Percentiles rank a stretch among this genome's conserved stretches.
phyloP scores from a whole-genome alignment of 2,329 filamentous ascomycete genomes.

The Xylariaceae sp. region DNA sequence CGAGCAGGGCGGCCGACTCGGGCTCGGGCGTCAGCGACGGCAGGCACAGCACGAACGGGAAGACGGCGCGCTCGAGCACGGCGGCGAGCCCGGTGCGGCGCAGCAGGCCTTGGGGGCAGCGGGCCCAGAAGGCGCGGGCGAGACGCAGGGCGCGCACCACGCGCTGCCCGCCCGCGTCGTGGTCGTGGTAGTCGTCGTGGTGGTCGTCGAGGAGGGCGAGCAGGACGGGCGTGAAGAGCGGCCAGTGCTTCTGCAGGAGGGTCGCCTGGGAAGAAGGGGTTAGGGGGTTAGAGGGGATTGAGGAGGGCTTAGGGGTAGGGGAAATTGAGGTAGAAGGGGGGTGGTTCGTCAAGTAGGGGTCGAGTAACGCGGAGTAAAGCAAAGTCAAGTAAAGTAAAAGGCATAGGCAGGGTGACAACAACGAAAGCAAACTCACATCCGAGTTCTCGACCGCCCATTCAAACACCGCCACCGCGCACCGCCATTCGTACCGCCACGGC shows the following conservation, averaged over 20 bases:
- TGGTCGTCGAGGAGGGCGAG: slow-evolving; percentile 60
- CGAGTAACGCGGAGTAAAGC: neutral
- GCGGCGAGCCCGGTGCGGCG: slow-evolving; percentile 55
- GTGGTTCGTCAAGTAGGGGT: neutral
- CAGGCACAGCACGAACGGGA: slow-evolving; percentile 67
- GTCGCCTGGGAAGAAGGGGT: slow-evolving; percentile 3
- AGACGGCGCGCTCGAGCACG: slow-evolving; percentile 61
- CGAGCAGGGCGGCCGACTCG: slow-evolving; percentile 59
- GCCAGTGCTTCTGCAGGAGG: slow-evolving; percentile 53
- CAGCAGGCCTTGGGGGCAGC: slow-evolving; percentile 46
- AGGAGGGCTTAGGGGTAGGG: no score
- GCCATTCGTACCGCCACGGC: slow-evolving; percentile 53
- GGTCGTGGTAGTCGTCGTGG: slow-evolving; percentile 33
- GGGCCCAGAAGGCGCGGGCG: slow-evolving; percentile 46
- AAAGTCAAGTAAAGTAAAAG: neutral
- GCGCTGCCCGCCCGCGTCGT: slow-evolving; percentile 26
- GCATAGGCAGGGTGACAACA: neutral
- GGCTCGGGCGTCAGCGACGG: slow-evolving; percentile 68
- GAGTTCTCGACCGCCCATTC: slow-evolving; percentile 51
- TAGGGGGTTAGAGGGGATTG: no score
- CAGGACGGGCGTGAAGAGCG: slow-evolving; percentile 60
- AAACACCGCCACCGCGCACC: slow-evolving; percentile 48
- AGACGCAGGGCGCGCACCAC: slow-evolving; percentile 50
- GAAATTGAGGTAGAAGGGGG: no score
- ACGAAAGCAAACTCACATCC: slow-evolving; percentile 32